phyloP scores from a whole-genome alignment of 164 flowering plant species.

The Nymphaea thermarum region DNA sequence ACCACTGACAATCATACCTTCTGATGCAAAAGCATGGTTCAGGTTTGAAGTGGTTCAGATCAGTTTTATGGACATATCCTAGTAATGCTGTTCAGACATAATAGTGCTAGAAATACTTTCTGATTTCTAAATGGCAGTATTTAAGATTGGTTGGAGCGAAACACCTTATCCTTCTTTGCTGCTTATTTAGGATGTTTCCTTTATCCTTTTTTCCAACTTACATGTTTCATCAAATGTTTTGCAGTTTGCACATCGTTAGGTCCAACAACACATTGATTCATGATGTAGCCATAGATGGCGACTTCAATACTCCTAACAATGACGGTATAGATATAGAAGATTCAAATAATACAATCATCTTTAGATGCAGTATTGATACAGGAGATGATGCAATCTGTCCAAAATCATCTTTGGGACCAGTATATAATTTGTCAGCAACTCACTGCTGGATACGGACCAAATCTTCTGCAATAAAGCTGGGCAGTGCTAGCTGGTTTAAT shows the following conservation, averaged over 20 bases:
- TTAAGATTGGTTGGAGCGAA: no score
- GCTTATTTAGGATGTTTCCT: no score
- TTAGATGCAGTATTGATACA: constrained; percentile 66
- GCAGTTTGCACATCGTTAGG: constrained; percentile 82
- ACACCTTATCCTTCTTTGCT: no score
- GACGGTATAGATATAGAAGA: constrained; percentile 95
- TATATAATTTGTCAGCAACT: constrained; percentile 69
- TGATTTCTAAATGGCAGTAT: no score
- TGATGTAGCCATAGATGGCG: constrained; percentile 66
- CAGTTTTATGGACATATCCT: no score
- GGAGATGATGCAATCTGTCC: constrained; percentile 99
- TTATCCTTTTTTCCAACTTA: no score
- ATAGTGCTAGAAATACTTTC: no score
- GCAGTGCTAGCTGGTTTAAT: constrained; percentile 75
- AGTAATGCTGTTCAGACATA: no score
- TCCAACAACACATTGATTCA: constrained; percentile 48
- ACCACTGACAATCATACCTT: no score
- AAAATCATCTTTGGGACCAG: constrained; percentile 61
- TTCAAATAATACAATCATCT: constrained; percentile 77
- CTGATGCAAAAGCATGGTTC: no score
- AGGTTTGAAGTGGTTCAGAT: no score
- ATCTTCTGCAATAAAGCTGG: constrained; percentile 92
- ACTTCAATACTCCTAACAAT: constrained; percentile 84
- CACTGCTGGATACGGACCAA: constrained; percentile 76
- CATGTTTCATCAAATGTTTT: constrained; percentile 1